Evolutionary conservation across 1,139 yeast genomes (phyloP).

Genomic region (Magnusiomyces tetraspermus): DNA sequence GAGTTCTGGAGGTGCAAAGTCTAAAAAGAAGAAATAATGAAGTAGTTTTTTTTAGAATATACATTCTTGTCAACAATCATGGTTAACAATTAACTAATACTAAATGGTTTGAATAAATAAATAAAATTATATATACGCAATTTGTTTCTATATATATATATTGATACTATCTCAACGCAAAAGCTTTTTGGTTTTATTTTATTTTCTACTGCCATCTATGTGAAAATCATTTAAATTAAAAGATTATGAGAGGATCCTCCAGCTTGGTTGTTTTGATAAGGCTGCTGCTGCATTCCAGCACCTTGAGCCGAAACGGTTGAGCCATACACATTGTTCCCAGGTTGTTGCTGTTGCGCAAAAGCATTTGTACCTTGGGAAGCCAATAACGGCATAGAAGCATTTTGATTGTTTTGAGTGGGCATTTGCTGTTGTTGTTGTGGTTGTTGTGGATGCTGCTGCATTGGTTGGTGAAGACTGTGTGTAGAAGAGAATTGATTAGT

Average conservation of each 20-base stretch:
- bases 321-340: neutral
- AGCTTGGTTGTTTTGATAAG: neutral
- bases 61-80: too few relatives aligned
- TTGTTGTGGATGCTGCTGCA: neutral
- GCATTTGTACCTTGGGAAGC: neutral
- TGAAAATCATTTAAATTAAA: too few relatives aligned
- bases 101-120: too few relatives aligned
- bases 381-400: neutral
- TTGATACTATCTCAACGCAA: too few relatives aligned
- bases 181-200: too few relatives aligned
- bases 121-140: too few relatives aligned
- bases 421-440: neutral
- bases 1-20: neutral
- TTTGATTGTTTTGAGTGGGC: neutral
- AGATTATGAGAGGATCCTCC: neutral
- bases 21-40: slow-evolving; percentile 4
- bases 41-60: neutral
- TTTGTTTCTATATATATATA: too few relatives aligned
- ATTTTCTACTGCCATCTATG: too few relatives aligned
- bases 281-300: neutral
- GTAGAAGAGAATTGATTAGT: neutral
- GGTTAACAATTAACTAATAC: too few relatives aligned
- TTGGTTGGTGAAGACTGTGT: neutral
- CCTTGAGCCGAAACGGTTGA: neutral
- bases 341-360: neutral